A percentile compares a stretch with the other conserved stretches of the same genome.
phyloP scores from a whole-genome alignment of 305 asterid genomes.

The Fraxinus sp. region DNA sequence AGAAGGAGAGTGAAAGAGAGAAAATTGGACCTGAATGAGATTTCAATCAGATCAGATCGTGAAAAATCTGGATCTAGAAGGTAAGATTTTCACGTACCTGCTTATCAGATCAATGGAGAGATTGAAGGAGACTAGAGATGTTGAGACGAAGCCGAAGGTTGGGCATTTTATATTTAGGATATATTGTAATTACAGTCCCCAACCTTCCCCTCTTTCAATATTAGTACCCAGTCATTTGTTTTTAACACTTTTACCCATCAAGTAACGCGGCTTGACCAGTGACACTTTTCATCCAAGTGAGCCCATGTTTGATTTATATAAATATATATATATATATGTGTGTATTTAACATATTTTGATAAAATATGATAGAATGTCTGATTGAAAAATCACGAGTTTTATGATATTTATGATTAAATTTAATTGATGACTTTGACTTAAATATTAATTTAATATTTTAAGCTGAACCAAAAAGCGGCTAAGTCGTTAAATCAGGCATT shows the following conservation, averaged over 20 bases:
- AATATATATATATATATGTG: too few relatives aligned
- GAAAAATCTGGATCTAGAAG: neutral
- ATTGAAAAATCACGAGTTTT: neutral
- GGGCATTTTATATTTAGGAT: neutral
- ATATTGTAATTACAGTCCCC: neutral
- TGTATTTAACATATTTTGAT: too few relatives aligned
- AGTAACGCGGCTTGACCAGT: neutral
- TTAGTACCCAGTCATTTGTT: neutral
- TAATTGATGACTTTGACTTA: too few relatives aligned
- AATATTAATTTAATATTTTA: too few relatives aligned
- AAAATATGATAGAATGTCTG: too few relatives aligned
- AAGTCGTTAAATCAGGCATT: too few relatives aligned
- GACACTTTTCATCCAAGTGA: neutral
- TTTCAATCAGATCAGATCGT: slow-evolving; percentile 10
- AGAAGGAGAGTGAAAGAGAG: neutral
- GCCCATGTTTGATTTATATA: too few relatives aligned
- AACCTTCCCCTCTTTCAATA: neutral
- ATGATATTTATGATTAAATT: too few relatives aligned
- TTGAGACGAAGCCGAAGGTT: neutral
- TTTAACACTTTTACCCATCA: neutral
- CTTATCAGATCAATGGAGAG: neutral
- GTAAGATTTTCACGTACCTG: neutral
- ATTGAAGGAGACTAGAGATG: neutral
- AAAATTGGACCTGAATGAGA: neutral
- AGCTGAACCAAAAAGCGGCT: neutral